Base-by-base conservation (phyloP, 1,139 yeast species). In the Suhomyces terraborum region DNA sequence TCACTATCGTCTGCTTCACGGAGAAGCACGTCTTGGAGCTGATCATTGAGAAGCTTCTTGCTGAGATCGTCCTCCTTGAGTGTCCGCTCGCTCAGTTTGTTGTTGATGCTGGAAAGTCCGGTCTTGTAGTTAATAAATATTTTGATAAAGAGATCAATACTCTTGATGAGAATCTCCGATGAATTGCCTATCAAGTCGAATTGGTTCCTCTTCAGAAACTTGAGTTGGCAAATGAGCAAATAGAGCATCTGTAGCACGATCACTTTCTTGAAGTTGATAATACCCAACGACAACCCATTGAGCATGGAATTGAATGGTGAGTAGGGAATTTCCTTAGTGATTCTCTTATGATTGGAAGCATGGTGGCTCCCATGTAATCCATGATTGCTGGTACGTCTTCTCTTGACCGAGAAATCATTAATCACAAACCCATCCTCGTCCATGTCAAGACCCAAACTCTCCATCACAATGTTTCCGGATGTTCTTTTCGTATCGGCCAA, bases 381-480 rank as follows among this genome's bases (percentile, higher is more conserved):
- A 1, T 46, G 31, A 17, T 29, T 18, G 18, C 48, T 47, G 1
- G 47, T 43, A 44, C 61, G 60, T 42, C 73, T 58, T 45, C 75
- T 53, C 47, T 71, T 72, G 4, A 67, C 75, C 10, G 71, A 66
- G 45, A 72, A 72, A 51, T 72, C 77, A 48, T 73, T 73, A 10
- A 73, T 71, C 2, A 73, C 73, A 54, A 71, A 71, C 12, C 78
- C 77, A 49, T 73, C 77, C 38, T 72, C 77, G 47, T 72, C 77
- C 19, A 56, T 52, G 40, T 58, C 61, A 16, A 56, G 38, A 2
- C 58, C 58, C 20, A 52, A 43, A 32, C 55, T 50, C 19, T 52
- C 55, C 53, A 51, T 49, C 3, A 52, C 50, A 12, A 49, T 42
- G 14, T 42, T 46, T 28, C 46, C 44, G 2, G 49, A 26, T 8